Percentiles rank a stretch among this genome's conserved stretches.
Evolutionary conservation across 352 stramenopile species (phyloP).

Genomic region (Phytopythium kandeliae): DNA sequence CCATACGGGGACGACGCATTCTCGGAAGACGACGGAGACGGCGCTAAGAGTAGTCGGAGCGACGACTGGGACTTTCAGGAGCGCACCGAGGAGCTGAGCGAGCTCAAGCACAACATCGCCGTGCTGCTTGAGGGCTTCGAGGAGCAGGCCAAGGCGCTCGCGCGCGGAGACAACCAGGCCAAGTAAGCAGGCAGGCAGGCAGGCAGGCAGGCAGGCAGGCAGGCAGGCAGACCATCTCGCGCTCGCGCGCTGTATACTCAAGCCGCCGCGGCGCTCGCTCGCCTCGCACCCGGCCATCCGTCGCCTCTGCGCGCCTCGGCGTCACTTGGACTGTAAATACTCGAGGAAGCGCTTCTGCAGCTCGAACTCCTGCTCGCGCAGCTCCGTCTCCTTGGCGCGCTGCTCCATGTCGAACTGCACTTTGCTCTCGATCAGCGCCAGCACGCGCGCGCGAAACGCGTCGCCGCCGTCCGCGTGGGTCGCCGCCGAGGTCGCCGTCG

Average conservation of each 20-base stretch:
- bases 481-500: too few relatives aligned
- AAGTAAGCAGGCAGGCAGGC: too few relatives aligned
- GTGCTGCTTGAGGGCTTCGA: constrained; percentile 55
- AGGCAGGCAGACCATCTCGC: too few relatives aligned
- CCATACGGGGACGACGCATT: constrained; percentile 14
- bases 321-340: constrained; percentile 77
- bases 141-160: constrained; percentile 42
- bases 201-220: too few relatives aligned
- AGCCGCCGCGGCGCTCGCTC: too few relatives aligned
- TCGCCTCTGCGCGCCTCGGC: too few relatives aligned
- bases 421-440: constrained; percentile 77
- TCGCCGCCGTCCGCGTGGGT: constrained; percentile 21
- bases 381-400: constrained; percentile 62
- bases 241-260: too few relatives aligned
- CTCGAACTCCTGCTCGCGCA: constrained; percentile 77
- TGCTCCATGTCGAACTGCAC: constrained; percentile 84
- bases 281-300: too few relatives aligned
- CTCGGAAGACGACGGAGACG: constrained; percentile 13
- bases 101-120: constrained; percentile 63
- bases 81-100: constrained; percentile 48
- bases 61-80: constrained; percentile 51
- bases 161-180: constrained; percentile 19
- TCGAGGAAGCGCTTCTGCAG: constrained; percentile 77
- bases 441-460: constrained; percentile 49
- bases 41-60: constrained; percentile 23